These are phyloP conservation scores for Paramecium pentaurelia DNA, from an alignment of 73 alveolate genomes.

Conservation along the genomic window DNA sequence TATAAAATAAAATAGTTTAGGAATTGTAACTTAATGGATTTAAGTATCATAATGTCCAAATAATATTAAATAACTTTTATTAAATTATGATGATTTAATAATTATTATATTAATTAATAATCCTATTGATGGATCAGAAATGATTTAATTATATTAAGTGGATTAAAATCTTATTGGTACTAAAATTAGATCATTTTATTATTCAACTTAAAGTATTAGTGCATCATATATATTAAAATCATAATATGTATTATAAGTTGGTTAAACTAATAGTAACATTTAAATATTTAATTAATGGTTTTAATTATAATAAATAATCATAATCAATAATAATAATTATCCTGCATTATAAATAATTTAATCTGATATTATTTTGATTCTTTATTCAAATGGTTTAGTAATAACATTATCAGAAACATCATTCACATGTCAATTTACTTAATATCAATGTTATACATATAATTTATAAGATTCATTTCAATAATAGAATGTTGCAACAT, in stretches of 20 bases:
- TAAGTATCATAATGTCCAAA: neutral
- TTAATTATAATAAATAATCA: neutral
- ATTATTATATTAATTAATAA: neutral
- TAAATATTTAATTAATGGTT: neutral
- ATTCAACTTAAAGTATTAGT: neutral
- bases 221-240: neutral
- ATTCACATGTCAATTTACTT: neutral
- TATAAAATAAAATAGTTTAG: neutral
- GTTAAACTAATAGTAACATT: neutral
- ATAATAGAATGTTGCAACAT: neutral
- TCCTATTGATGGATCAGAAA: neutral
- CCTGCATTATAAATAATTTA: neutral
- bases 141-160: neutral
- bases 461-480: neutral
- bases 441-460: neutral
- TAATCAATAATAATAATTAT: neutral
- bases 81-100: neutral
- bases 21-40: neutral
- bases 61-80: neutral
- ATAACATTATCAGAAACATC: neutral
- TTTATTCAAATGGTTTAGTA: neutral
- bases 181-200: neutral
- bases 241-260: neutral
- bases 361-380: neutral
- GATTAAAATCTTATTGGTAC: neutral